Conservation (phyloP, 495 filamentous ascomycete species). For the Extremus antarcticus region DNA sequence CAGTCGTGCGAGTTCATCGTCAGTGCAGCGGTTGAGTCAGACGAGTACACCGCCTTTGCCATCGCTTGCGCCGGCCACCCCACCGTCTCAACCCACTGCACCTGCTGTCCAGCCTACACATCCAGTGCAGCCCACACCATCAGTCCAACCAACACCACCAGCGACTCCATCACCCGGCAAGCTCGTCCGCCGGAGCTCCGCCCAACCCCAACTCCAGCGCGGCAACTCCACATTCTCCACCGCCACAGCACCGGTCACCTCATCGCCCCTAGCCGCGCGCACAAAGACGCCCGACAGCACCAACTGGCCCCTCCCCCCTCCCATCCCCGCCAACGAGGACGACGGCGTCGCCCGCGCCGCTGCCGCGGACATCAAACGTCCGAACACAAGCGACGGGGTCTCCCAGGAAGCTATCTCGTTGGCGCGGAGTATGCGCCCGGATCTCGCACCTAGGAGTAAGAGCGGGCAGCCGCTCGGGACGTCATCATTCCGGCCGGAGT, state of each 20-base stretch:
- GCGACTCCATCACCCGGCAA: neutral
- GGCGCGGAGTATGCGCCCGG: constrained; percentile 20
- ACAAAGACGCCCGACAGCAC: neutral
- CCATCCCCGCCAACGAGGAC: neutral
- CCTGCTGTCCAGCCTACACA: neutral
- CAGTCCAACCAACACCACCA: neutral
- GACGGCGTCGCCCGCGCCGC: neutral
- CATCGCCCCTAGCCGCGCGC: neutral
- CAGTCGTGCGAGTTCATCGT: constrained; percentile 1
- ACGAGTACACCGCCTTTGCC: neutral
- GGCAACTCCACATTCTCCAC: constrained; percentile 1
- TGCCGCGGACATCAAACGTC: neutral
- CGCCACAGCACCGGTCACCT: constrained; percentile 4
- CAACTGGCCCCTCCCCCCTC: constrained; percentile 25
- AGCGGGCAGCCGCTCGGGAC: constrained; percentile 1
- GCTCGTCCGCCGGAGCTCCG: constrained; percentile 5
- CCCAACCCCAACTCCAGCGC: neutral
- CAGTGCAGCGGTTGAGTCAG: neutral
- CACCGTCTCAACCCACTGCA: too few relatives aligned
- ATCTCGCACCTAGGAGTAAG: constrained; percentile 6
- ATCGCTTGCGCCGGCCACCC: neutral
- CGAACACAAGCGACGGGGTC: constrained; percentile 4
- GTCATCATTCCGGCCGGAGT: neutral
- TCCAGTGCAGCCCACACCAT: neutral
- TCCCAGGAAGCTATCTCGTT: constrained; percentile 9